phyloP scores from a whole-genome alignment of 169 alveolate species.

The Eimeria praecox region DNA sequence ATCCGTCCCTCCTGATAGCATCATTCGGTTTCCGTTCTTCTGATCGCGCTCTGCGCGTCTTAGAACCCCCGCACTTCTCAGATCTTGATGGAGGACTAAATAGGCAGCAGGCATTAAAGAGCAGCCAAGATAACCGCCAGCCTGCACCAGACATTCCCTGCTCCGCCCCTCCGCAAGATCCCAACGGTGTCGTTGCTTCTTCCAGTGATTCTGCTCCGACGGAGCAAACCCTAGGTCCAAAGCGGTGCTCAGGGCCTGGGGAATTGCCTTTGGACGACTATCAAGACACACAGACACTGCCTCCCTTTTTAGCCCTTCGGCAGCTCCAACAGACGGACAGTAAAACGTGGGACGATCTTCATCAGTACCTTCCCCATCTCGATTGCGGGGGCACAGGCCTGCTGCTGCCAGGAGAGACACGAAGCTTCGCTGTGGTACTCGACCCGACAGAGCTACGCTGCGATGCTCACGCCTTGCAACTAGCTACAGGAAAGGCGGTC shows the following conservation, averaged over 20 bases:
- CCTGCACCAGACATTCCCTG: not conserved
- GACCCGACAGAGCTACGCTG: conserved; percentile 53
- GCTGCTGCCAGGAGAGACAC: conserved; percentile 79
- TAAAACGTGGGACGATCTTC: conserved; percentile 48
- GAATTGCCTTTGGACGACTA: not conserved
- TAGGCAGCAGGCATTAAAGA: not conserved
- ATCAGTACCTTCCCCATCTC: conserved; percentile 52
- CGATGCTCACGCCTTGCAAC: conserved; percentile 70
- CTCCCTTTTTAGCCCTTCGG: conserved; percentile 39
- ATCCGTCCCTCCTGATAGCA: conserved; percentile 70
- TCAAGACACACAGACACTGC: not conserved
- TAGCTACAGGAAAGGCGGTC: conserved; percentile 58
- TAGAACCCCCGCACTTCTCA: conserved; percentile 65
- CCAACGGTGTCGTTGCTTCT: not conserved
- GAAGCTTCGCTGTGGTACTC: conserved; percentile 39
- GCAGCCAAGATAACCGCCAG: not conserved
- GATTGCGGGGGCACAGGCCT: conserved; percentile 65
- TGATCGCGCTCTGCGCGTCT: conserved; percentile 61
- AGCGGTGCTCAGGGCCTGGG: not conserved
- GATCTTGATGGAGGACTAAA: not conserved
- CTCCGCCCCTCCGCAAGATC: not conserved
- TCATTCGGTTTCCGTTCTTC: conserved; percentile 66
- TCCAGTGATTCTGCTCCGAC: not conserved
- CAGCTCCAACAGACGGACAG: not conserved
- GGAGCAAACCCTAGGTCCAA: not conserved